Conservation (phyloP, 345 rosid genomes). For the Brassica nigra region DNA sequence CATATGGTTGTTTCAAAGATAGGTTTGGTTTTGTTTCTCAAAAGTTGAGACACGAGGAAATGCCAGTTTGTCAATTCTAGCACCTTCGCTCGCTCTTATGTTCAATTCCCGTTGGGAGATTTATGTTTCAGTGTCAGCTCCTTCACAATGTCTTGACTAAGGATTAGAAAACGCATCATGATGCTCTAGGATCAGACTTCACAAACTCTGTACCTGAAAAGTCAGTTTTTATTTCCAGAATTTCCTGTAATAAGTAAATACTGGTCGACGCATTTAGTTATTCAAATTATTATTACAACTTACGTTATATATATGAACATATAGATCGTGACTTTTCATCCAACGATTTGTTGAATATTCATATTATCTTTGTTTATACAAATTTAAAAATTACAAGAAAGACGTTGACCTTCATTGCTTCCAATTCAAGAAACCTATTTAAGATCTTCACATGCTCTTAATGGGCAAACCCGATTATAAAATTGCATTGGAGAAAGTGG, state of each 20-base stretch:
- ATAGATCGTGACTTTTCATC: not conserved
- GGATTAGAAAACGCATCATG: not conserved
- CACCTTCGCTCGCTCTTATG: not conserved
- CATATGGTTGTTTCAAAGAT: not conserved
- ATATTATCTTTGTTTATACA: not conserved
- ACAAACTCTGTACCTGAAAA: not conserved
- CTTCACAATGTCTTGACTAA: conserved; percentile 1
- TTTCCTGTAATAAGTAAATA: not conserved
- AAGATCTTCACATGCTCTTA: not conserved
- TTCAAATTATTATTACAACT: not conserved
- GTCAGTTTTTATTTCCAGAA: not conserved
- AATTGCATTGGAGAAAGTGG: conserved; percentile 7
- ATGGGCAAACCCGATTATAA: not conserved
- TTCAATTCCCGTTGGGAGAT: no score
- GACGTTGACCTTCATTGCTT: conserved; percentile 15
- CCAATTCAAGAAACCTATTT: conserved; percentile 8
- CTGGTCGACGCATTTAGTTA: not conserved
- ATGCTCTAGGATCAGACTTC: not conserved
- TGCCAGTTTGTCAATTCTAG: not conserved
- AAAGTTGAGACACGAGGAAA: not conserved
- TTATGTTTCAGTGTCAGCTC: not conserved
- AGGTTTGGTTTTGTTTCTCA: not conserved
- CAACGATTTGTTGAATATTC: not conserved
- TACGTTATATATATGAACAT: conserved; percentile 3
- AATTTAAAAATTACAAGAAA: not conserved